Evolutionary conservation across 75 land plant species (phyloP).

Genomic region (Selaginella moellendorffii): DNA sequence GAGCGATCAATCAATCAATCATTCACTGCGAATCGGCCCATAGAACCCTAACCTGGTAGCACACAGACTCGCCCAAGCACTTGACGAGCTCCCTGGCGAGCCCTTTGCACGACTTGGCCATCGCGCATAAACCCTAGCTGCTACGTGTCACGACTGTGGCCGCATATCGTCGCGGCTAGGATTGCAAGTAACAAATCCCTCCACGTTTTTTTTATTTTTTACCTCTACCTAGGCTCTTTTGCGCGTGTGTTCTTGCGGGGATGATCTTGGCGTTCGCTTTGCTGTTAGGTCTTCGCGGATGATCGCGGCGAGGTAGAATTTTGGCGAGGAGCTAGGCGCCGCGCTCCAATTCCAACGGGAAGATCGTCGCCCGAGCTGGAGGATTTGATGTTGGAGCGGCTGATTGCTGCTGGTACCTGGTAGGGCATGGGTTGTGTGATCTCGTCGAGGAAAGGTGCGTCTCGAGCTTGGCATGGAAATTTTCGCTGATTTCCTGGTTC

Average conservation of each 20-base stretch:
- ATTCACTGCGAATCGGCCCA: background rate
- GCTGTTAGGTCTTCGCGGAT: background rate
- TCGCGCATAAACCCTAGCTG: constrained; percentile 10
- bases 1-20: background rate
- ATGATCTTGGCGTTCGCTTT: background rate
- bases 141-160: background rate
- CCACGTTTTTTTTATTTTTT: background rate
- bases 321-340: too few relatives aligned
- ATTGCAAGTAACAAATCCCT: too few relatives aligned
- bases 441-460: background rate
- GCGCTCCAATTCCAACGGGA: too few relatives aligned
- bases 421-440: background rate
- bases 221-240: background rate
- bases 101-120: constrained; percentile 95
- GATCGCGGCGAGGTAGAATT: background rate
- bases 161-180: background rate
- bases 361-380: background rate
- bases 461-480: too few relatives aligned
- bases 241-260: background rate
- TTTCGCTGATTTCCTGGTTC: too few relatives aligned
- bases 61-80: constrained; percentile 68
- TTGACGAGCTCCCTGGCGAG: constrained; percentile 82
- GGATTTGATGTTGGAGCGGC: background rate
- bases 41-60: constrained; percentile 49
- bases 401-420: background rate